These are phyloP conservation scores for Lentinula edodes DNA, from an alignment of 768 basidiomycete genomes.

Conservation along the genomic window DNA sequence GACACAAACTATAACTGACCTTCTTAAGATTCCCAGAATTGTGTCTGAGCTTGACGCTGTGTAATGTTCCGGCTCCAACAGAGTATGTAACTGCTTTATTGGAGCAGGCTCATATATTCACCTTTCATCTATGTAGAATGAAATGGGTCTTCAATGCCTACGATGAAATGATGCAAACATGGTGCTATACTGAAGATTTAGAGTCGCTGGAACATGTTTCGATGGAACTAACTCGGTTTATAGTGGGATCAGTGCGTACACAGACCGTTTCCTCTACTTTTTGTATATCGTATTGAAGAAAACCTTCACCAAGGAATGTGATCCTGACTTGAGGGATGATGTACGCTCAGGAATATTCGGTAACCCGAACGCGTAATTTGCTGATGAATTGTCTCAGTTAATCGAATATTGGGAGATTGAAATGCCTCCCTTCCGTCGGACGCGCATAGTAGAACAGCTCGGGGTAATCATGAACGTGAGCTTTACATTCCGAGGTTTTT, in stretches of 20 bases:
- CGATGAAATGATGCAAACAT: slow-evolving; percentile 56
- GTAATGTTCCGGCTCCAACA: slow-evolving; percentile 60
- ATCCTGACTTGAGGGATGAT: slow-evolving; percentile 57
- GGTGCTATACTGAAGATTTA: slow-evolving; percentile 62
- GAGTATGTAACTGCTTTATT: slow-evolving; percentile 41
- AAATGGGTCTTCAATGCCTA: slow-evolving; percentile 57
- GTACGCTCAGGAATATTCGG: slow-evolving; percentile 29
- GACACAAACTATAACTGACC: neutral
- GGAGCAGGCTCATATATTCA: neutral
- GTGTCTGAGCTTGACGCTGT: slow-evolving; percentile 61
- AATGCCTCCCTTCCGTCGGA: slow-evolving; percentile 49
- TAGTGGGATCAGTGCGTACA: slow-evolving; percentile 49
- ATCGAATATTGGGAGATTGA: slow-evolving; percentile 58
- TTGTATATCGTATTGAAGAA: neutral
- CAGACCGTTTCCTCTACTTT: neutral
- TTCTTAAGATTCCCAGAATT: slow-evolving; percentile 61
- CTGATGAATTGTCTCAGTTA: slow-evolving; percentile 32
- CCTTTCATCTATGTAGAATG: slow-evolving; percentile 29
- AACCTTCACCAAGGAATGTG: slow-evolving; percentile 33
- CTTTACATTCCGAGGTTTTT: neutral
- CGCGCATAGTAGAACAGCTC: slow-evolving; percentile 45
- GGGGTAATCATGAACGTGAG: slow-evolving; percentile 60
- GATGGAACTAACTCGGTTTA: slow-evolving; percentile 50
- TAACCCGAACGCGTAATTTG: neutral
- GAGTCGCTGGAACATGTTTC: slow-evolving; percentile 63